Conservation (phyloP, 768 basidiomycete genomes). For the Coprinopsis cinerea region DNA sequence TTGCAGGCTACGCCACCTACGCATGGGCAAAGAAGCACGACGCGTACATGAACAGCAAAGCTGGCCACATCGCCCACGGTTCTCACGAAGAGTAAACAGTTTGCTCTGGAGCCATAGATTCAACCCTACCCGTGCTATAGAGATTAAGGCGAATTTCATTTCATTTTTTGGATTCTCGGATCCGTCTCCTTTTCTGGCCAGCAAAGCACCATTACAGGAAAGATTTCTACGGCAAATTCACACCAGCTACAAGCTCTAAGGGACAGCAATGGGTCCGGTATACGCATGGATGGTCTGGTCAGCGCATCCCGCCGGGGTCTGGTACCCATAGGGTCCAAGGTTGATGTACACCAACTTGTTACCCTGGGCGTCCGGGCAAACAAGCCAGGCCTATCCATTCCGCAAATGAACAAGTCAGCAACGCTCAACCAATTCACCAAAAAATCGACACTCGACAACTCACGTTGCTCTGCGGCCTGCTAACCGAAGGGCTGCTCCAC, state of each 20-base stretch:
- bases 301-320: constrained; percentile 54
- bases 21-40: constrained; percentile 71
- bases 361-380: constrained; percentile 43
- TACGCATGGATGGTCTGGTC: constrained; percentile 59
- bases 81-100: constrained; percentile 30
- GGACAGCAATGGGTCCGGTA: constrained; percentile 46
- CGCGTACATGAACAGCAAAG: constrained; percentile 71
- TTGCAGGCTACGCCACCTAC: constrained; percentile 70
- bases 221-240: too few species aligned
- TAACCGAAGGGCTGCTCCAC: constrained; percentile 47
- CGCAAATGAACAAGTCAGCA: neutral
- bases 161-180: too few species aligned
- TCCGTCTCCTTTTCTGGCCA: too few species aligned
- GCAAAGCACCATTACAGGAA: too few species aligned
- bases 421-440: neutral
- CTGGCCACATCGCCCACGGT: constrained; percentile 55
- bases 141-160: neutral
- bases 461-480: constrained; percentile 47
- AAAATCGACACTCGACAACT: constrained; percentile 14
- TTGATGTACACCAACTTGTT: constrained; percentile 45
- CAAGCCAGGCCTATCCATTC: constrained; percentile 43
- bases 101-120: neutral
- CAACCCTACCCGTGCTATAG: neutral
- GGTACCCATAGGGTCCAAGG: constrained; percentile 47
- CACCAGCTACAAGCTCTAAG: too few species aligned